phyloP scores from a whole-genome alignment of 345 rosid genomes.

The Lepidium didymum region DNA sequence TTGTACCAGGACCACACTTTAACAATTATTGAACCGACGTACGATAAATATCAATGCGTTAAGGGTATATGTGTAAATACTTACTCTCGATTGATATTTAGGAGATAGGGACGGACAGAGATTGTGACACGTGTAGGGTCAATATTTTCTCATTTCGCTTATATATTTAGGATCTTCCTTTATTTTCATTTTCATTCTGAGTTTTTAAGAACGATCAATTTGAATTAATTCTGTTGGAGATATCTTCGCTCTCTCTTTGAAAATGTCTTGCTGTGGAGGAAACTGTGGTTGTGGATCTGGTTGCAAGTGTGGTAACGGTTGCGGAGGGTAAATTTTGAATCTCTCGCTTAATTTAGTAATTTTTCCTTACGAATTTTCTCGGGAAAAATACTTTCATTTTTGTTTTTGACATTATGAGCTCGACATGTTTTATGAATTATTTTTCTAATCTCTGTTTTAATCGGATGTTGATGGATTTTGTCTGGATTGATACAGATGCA shows the following conservation, averaged over 20 bases:
- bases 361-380: not conserved
- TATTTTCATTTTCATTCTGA: not conserved
- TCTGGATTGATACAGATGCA: slow-evolving; percentile 3
- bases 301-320: slow-evolving; percentile 59
- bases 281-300: slow-evolving; percentile 57
- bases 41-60: not conserved
- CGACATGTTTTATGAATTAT: too few relatives aligned
- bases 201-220: not conserved
- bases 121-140: slow-evolving; percentile 54
- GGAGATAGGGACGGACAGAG: slow-evolving; percentile 21
- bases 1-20: slow-evolving; percentile 5
- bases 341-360: not conserved
- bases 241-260: not conserved
- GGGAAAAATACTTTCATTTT: not conserved
- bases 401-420: too few relatives aligned
- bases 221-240: not conserved
- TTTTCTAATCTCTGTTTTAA: not conserved
- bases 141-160: slow-evolving; percentile 1
- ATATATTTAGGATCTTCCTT: slow-evolving; percentile 26
- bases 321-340: slow-evolving; percentile 42
- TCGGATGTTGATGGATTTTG: not conserved
- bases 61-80: slow-evolving; percentile 10
- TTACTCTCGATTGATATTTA: slow-evolving; percentile 13
- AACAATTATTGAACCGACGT: slow-evolving; percentile 12
- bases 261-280: slow-evolving; percentile 71